Conservation (phyloP, 441 rosid species). For the Euphorbia celastroides region DNA sequence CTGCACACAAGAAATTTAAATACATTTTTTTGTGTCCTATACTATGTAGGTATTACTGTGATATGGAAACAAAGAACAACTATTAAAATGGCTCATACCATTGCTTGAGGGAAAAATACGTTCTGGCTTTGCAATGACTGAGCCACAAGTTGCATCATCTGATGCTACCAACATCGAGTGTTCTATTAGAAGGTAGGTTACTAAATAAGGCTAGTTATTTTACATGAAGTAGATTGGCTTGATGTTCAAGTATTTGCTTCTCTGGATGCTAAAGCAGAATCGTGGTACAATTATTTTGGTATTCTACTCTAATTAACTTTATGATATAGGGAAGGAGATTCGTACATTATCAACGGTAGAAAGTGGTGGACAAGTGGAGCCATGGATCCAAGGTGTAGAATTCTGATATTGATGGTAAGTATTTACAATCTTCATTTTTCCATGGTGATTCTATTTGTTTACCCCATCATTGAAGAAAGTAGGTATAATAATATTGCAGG, state of each 20-base stretch:
- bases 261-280: neutral
- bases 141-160: constrained; percentile 97
- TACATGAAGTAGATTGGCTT: neutral
- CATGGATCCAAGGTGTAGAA: constrained; percentile 96
- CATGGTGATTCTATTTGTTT: constrained; percentile 7
- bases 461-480: constrained; percentile 5
- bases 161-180: constrained; percentile 98
- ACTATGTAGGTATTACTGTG: constrained; percentile 69
- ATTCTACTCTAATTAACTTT: constrained; percentile 14
- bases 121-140: constrained; percentile 99
- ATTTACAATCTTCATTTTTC: constrained; percentile 10
- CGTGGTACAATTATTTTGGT: constrained; percentile 8
- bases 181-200: constrained; percentile 69
- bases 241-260: constrained; percentile 9
- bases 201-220: neutral
- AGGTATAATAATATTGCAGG: constrained; percentile 42
- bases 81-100: constrained; percentile 86
- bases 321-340: constrained; percentile 66
- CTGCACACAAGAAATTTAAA: neutral
- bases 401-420: constrained; percentile 96
- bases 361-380: constrained; percentile 99
- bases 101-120: constrained; percentile 92
- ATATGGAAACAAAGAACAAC: constrained; percentile 87
- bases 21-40: neutral
- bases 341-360: constrained; percentile 76